Evolutionary conservation across 495 filamentous ascomycete species (phyloP).

Genomic region (Immersiella caudata): DNA sequence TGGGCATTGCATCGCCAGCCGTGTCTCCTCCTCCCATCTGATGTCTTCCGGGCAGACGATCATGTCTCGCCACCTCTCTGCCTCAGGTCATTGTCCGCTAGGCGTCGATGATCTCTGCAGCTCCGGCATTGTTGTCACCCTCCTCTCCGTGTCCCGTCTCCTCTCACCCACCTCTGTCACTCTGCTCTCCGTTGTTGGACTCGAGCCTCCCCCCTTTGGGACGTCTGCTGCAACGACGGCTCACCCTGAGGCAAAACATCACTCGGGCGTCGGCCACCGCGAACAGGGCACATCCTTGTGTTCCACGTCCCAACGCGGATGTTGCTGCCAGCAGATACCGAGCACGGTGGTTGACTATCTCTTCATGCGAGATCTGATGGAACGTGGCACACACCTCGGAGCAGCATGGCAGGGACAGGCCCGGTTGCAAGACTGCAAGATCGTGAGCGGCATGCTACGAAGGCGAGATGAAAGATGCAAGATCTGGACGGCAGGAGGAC

Average conservation of each 20-base stretch:
- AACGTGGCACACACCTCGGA: not conserved
- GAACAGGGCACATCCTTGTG: slow-evolving; percentile 17
- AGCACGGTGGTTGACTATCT: not conserved
- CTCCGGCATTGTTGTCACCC: slow-evolving; percentile 22
- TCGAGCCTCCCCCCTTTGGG: not conserved
- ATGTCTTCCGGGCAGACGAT: not conserved
- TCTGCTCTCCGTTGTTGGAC: no score
- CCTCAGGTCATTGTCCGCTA: not conserved
- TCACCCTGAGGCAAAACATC: not conserved
- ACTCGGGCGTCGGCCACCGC: not conserved
- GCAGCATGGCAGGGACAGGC: slow-evolving; percentile 16
- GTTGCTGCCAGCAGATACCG: not conserved
- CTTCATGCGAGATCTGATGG: slow-evolving; percentile 18
- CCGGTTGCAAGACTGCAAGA: slow-evolving; percentile 10
- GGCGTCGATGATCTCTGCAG: slow-evolving; percentile 29
- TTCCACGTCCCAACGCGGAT: not conserved
- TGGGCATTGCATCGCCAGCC: not conserved
- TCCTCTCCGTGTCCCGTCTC: slow-evolving; percentile 13
- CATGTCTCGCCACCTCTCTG: slow-evolving; percentile 21
- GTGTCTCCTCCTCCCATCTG: slow-evolving; percentile 8
- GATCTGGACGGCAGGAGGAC: no score
- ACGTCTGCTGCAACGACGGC: slow-evolving; percentile 17
- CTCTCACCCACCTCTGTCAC: no score
- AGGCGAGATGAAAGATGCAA: not conserved
- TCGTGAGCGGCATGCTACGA: not conserved